Conservation (phyloP, 1,284 basidiomycete genomes). For the Pascua guehoae region DNA sequence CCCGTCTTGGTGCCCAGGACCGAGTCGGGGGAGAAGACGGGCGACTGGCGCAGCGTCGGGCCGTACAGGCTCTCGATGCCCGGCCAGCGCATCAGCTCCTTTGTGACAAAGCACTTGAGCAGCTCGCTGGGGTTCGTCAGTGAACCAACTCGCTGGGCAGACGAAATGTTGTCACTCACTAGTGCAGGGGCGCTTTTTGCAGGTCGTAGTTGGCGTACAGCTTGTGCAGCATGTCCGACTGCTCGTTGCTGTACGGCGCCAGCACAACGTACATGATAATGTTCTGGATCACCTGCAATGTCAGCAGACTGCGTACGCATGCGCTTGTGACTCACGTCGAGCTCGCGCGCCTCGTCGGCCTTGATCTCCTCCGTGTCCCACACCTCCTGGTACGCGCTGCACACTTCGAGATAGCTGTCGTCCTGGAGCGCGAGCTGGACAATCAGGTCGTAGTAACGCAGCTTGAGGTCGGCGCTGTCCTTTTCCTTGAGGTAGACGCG, state of each 20-base stretch:
- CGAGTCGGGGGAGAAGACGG: conserved; percentile 64
- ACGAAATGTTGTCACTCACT: conserved; percentile 56
- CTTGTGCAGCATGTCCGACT: conserved; percentile 92
- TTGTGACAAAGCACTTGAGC: conserved; percentile 92
- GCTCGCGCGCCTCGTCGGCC: conserved; percentile 70
- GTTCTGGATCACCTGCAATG: conserved; percentile 73
- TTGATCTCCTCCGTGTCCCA: conserved; percentile 94
- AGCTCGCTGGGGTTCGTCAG: conserved; percentile 70
- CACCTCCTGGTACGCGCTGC: conserved; percentile 91
- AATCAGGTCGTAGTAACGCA: conserved; percentile 94
- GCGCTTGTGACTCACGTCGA: conserved; percentile 57
- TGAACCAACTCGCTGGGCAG: neutral
- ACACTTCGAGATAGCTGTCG: conserved; percentile 84
- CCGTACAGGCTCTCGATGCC: conserved; percentile 92
- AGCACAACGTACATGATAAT: conserved; percentile 93
- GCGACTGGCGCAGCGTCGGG: conserved; percentile 70
- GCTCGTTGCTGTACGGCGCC: conserved; percentile 92
- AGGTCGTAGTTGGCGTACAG: conserved; percentile 74
- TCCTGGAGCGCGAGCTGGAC: conserved; percentile 86
- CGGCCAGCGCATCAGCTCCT: conserved; percentile 96
- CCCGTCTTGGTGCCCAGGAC: conserved; percentile 42
- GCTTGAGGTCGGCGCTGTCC: conserved; percentile 88
- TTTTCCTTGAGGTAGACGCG: conserved; percentile 85
- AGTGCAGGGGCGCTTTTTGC: conserved; percentile 75
- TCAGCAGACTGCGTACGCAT: neutral